Conservation (phyloP, 371 early-diverging fungal species). For the Fennellomyces sp. region DNA sequence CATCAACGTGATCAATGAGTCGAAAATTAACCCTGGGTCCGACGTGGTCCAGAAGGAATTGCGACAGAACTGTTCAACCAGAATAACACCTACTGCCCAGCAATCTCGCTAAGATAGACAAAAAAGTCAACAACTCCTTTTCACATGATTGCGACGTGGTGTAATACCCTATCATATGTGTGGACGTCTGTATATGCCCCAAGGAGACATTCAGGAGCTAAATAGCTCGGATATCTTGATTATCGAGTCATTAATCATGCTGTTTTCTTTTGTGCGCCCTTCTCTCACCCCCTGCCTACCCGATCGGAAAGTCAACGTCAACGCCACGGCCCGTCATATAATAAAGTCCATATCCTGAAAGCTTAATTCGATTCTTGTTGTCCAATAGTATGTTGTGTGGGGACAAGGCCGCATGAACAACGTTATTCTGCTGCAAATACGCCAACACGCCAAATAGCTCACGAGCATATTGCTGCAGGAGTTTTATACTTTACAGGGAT, state of each 20-base stretch:
- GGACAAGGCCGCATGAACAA: constrained; percentile 55
- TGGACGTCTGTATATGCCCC: not conserved
- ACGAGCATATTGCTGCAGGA: constrained; percentile 55
- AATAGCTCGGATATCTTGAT: constrained; percentile 32
- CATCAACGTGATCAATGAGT: constrained; percentile 33
- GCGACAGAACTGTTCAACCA: constrained; percentile 58
- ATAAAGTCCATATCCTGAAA: constrained; percentile 65
- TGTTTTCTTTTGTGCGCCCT: not conserved
- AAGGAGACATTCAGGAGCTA: constrained; percentile 40
- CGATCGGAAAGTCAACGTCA: constrained; percentile 70
- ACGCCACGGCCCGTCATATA: constrained; percentile 63
- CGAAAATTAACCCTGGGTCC: constrained; percentile 45
- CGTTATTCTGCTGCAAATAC: constrained; percentile 47
- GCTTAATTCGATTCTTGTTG: constrained; percentile 51
- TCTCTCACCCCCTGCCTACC: constrained; percentile 26
- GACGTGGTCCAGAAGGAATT: constrained; percentile 62
- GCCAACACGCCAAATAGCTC: constrained; percentile 58
- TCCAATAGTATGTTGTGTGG: constrained; percentile 58
- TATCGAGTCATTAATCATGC: not conserved
- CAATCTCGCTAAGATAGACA: constrained; percentile 64
- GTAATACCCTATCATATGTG: constrained; percentile 36
- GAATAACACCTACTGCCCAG: constrained; percentile 66
- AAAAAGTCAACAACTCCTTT: no score
- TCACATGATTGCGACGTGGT: not conserved
- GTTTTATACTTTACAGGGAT: constrained; percentile 15